A percentile compares a stretch with the other conserved stretches of the same genome.
Conservation (phyloP, 2,329 filamentous ascomycete species). For the Cordyceps tenuipes region DNA sequence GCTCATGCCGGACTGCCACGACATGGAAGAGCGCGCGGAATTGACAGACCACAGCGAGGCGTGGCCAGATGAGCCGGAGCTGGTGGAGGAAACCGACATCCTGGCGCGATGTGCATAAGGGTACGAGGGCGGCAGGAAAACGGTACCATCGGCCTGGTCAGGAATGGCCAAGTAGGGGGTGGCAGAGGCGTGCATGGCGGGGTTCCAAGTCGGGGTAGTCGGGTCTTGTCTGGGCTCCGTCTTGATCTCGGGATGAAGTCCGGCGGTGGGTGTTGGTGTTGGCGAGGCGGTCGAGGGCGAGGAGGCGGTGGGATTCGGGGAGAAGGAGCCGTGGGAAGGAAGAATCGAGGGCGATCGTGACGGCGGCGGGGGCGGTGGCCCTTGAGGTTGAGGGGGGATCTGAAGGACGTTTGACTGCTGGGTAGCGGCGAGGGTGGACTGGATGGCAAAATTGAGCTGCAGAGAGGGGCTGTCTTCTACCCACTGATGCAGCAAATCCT, state of each 20-base stretch:
- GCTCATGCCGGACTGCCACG: constrained; percentile 30
- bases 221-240: constrained; percentile 23
- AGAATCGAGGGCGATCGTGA: constrained; percentile 11
- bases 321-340: constrained; percentile 10
- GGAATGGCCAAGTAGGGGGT: constrained; percentile 7
- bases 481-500: constrained; percentile 34
- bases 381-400: constrained; percentile 14
- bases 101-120: constrained; percentile 33
- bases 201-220: constrained; percentile 18
- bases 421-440: constrained; percentile 7
- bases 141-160: constrained; percentile 17
- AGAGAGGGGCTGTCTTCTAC: constrained; percentile 30
- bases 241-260: constrained; percentile 20
- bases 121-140: constrained; percentile 29
- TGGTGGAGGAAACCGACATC: constrained; percentile 42
- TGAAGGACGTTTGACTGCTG: constrained; percentile 7
- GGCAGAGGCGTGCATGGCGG: constrained; percentile 8
- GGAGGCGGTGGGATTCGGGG: constrained; percentile 5
- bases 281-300: constrained; percentile 17
- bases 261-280: constrained; percentile 2
- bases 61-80: constrained; percentile 41
- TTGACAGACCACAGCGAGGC: constrained; percentile 38
- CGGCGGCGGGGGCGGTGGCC: constrained; percentile 13
- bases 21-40: constrained; percentile 31
- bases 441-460: constrained; percentile 20